Percentiles rank a stretch among this genome's conserved stretches.
These are phyloP conservation scores for Pleurotus eryngii DNA, from an alignment of 768 basidiomycete genomes.

Conservation along the genomic window DNA sequence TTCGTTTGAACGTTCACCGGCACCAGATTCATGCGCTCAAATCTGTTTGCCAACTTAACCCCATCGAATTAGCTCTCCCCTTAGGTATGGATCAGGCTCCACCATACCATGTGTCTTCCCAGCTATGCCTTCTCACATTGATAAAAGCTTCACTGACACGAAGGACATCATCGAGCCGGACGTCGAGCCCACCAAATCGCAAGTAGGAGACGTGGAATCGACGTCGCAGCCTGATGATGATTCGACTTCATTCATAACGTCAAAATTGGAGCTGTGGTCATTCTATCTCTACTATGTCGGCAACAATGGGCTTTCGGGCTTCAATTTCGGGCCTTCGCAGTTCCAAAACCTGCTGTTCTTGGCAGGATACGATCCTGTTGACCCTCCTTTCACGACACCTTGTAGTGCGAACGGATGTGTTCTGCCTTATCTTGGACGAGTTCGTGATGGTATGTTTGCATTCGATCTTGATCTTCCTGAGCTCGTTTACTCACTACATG, in stretches of 20 bases:
- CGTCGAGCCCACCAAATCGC: too few relatives aligned
- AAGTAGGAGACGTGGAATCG: too few relatives aligned
- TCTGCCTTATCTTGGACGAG: constrained; percentile 58
- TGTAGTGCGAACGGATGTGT: constrained; percentile 59
- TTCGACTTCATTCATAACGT: constrained; percentile 25
- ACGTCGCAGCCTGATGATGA: too few relatives aligned
- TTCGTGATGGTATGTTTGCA: constrained; percentile 51
- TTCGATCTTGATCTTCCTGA: neutral
- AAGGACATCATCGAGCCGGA: too few relatives aligned
- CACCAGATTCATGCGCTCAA: too few relatives aligned
- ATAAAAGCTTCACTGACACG: too few relatives aligned
- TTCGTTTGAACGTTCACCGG: too few relatives aligned
- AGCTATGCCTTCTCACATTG: too few relatives aligned
- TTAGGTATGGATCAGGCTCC: too few relatives aligned
- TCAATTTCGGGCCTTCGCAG: constrained; percentile 73
- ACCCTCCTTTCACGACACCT: constrained; percentile 47
- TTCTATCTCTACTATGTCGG: constrained; percentile 64
- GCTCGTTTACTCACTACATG: neutral
- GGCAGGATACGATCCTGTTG: constrained; percentile 69
- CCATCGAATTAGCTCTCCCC: too few relatives aligned
- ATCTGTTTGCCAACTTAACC: too few relatives aligned
- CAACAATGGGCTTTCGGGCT: constrained; percentile 66
- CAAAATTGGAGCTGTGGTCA: constrained; percentile 50
- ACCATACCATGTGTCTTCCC: too few relatives aligned
- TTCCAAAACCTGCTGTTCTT: constrained; percentile 72